Evolutionary conservation across 768 basidiomycete species (phyloP), one percentile per base, ranked within the genome.

Genomic region (Lactarius psammicola): DNA sequence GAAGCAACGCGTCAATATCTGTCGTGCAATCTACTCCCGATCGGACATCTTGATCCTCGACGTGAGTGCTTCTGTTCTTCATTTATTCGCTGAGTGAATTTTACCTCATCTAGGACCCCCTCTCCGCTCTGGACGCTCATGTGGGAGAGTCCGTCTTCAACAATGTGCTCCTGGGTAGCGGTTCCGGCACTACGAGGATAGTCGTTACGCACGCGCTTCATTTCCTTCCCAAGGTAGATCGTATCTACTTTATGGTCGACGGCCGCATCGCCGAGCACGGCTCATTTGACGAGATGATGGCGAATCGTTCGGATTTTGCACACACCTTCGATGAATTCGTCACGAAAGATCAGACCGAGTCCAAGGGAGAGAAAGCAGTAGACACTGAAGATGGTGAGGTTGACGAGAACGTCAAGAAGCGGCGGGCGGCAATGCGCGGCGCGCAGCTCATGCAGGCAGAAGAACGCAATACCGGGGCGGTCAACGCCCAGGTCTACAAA

Each of bases 161-260:
- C 72, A 88, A 95, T 64, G 90, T 94, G 13, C 82, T 96, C 56
- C 80, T 86, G 63, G 84, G 85, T 62, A 82, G 80, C 18, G 78
- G 85, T 18, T 73, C 78, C 7, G 84, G 81, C 53, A 92, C 92
- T 74, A 96, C 95, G 9, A 84, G 92, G 31, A 80, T 98, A 56
- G 85, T 98, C 58, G 94, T 96, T 56, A 98, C 95, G 0, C 94
- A 96, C 72, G 93, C 92, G 1, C 80, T 96, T 10, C 94, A 96
- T 76, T 91, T 95, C 79, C 82, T 98, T 26, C 89, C 91, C 1
- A 81, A 89, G 64, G 91, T 92, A 31, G 94, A 96, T 75, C 90
- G 92, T 72, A 89, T 98, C 73, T 87, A 87, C 72, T 87, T 87
- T 40, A 77, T 98, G 59, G 81, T 83, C 13, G 86, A 94, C 46